Conservation (phyloP, 2,329 filamentous ascomycete genomes). For the Exophiala spinifera region DNA sequence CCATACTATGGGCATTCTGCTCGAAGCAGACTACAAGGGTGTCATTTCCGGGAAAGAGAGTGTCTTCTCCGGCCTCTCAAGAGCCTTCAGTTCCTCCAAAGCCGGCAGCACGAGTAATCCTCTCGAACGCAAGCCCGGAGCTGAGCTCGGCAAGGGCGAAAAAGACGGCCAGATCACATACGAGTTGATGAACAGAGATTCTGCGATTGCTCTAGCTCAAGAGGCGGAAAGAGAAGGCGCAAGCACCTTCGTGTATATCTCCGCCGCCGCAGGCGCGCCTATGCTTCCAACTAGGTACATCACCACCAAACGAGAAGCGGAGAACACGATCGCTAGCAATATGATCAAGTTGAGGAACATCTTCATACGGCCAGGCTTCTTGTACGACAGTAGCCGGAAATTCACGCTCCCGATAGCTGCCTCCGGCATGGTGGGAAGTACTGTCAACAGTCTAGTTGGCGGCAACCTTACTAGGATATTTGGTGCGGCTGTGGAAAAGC, state of each 20-base stretch:
- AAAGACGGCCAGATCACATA: slow-evolving; percentile 80
- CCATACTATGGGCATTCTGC: slow-evolving; percentile 91
- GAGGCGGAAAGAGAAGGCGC: slow-evolving; percentile 66
- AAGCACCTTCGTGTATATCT: slow-evolving; percentile 78
- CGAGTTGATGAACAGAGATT: slow-evolving; percentile 85
- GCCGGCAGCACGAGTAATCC: slow-evolving; percentile 64
- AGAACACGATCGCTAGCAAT: slow-evolving; percentile 67
- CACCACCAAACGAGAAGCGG: slow-evolving; percentile 85
- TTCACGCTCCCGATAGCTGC: slow-evolving; percentile 84
- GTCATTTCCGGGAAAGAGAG: slow-evolving; percentile 80
- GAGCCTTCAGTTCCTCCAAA: slow-evolving; percentile 70
- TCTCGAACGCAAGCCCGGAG: slow-evolving; percentile 58
- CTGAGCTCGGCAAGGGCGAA: slow-evolving; percentile 60
- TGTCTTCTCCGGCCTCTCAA: slow-evolving; percentile 71
- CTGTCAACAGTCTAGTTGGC: slow-evolving; percentile 74
- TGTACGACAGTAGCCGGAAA: slow-evolving; percentile 80
- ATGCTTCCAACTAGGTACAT: slow-evolving; percentile 84
- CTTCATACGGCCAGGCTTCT: slow-evolving; percentile 80
- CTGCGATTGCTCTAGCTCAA: slow-evolving; percentile 76
- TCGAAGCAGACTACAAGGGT: slow-evolving; percentile 97
- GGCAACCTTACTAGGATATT: slow-evolving; percentile 73
- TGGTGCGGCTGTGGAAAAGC: slow-evolving; percentile 80
- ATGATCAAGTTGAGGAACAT: slow-evolving; percentile 75
- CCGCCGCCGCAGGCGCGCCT: slow-evolving; percentile 80
- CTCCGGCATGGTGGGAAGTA: slow-evolving; percentile 67